Conservation (phyloP, 352 stramenopile species). For the Pythium graminicola region DNA sequence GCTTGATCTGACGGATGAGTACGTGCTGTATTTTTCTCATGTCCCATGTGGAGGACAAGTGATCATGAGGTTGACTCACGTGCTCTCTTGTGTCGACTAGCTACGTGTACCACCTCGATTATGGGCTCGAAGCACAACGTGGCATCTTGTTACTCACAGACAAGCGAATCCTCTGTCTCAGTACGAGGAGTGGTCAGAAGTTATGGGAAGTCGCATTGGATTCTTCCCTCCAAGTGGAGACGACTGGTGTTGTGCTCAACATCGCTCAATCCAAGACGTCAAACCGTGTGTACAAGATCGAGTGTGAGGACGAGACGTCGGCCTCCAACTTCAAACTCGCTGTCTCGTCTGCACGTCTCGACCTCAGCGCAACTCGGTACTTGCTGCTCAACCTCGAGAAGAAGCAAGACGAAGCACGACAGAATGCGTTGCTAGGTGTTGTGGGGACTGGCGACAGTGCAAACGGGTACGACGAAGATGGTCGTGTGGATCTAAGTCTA, state of each 20-base stretch:
- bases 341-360: conserved; percentile 64
- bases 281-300: conserved; percentile 57
- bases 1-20: conserved; percentile 76
- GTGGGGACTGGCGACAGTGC: conserved; percentile 7
- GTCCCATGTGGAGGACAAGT: neutral
- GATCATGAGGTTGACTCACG: too few species aligned
- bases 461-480: conserved; percentile 42
- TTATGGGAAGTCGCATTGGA: conserved; percentile 79
- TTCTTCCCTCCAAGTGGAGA: conserved; percentile 59
- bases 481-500: conserved; percentile 64
- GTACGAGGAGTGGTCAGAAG: conserved; percentile 62
- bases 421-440: conserved; percentile 22
- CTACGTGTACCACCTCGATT: conserved; percentile 82
- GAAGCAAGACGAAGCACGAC: conserved; percentile 61
- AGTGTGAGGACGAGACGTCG: conserved; percentile 53
- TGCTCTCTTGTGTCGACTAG: conserved; percentile 20
- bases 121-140: conserved; percentile 53
- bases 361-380: conserved; percentile 70
- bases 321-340: conserved; percentile 74
- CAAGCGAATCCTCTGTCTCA: conserved; percentile 76
- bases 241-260: conserved; percentile 31
- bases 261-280: conserved; percentile 44
- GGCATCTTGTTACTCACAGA: conserved; percentile 75
- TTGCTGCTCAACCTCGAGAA: conserved; percentile 79
- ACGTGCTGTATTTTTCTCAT: conserved; percentile 14